Evolutionary conservation across 2,329 filamentous ascomycete genomes (phyloP).

Genomic region (Sporothrix dimorphospora): DNA sequence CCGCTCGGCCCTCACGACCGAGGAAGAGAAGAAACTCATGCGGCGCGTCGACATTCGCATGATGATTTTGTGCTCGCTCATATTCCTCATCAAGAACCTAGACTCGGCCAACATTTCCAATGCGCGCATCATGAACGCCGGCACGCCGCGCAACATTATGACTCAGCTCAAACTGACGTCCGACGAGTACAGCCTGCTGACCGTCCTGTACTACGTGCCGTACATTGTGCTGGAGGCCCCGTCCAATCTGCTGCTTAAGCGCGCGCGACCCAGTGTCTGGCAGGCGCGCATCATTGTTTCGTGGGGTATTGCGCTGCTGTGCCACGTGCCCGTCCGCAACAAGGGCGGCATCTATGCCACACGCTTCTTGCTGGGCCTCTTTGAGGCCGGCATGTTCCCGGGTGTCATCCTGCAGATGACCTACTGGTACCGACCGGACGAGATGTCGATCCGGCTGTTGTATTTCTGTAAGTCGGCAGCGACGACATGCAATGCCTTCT

Average conservation of each 20-base stretch:
- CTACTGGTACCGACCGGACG: conserved; percentile 54
- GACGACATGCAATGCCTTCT: too few relatives aligned
- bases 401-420: conserved; percentile 56
- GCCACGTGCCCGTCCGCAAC: conserved; percentile 57
- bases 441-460: conserved; percentile 50
- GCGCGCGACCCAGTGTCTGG: conserved; percentile 72
- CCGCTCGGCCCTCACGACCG: conserved; percentile 35
- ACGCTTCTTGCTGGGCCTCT: conserved; percentile 65
- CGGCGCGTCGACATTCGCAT: conserved; percentile 49
- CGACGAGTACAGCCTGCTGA: conserved; percentile 47
- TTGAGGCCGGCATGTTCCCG: conserved; percentile 68
- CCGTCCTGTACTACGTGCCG: conserved; percentile 56
- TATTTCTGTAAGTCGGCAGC: conserved; percentile 47
- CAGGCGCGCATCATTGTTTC: conserved; percentile 75
- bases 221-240: conserved; percentile 76
- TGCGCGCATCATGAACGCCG: conserved; percentile 49
- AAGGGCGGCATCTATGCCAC: conserved; percentile 53
- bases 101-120: conserved; percentile 48
- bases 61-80: conserved; percentile 47
- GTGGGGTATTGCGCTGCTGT: conserved; percentile 54
- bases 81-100: conserved; percentile 48
- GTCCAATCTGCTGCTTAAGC: conserved; percentile 79
- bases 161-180: conserved; percentile 46
- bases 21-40: conserved; percentile 51
- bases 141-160: conserved; percentile 47